Percentiles rank a stretch among this genome's conserved stretches.
phyloP scores from a whole-genome alignment of 257 asterid genomes.

The Solanum commersonii region DNA sequence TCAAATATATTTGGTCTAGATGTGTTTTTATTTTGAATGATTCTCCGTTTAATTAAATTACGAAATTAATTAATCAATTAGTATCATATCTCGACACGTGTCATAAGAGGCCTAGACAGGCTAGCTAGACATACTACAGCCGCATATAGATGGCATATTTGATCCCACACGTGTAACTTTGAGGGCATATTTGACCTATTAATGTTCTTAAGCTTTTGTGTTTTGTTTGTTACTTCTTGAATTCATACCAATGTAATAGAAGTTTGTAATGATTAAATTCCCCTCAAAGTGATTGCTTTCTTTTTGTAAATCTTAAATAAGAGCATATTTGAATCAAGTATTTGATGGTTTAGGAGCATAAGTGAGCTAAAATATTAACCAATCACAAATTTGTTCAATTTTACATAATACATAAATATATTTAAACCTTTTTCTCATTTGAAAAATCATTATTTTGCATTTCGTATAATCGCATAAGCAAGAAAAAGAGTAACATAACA shows the following conservation, averaged over 20 bases:
- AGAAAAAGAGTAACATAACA: not conserved
- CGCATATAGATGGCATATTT: not conserved
- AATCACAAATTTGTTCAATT: not conserved
- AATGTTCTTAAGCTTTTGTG: not conserved
- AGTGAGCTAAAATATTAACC: not conserved
- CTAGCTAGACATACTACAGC: not conserved
- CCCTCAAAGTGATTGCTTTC: not conserved
- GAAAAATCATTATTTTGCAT: not conserved
- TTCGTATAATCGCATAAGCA: not conserved
- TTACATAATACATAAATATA: not conserved
- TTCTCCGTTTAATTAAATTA: not conserved
- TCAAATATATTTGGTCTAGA: not conserved
- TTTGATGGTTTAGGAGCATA: not conserved
- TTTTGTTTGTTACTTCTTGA: not conserved
- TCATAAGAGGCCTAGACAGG: not conserved
- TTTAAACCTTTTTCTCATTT: not conserved
- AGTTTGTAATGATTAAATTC: not conserved
- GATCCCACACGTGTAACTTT: not conserved
- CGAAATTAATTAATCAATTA: not conserved
- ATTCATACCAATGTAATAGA: not conserved
- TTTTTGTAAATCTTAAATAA: not conserved
- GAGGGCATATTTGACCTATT: not conserved
- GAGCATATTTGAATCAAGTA: not conserved
- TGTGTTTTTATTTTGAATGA: not conserved
- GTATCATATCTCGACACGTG: not conserved